Percentiles rank a stretch among this genome's conserved stretches.
These are phyloP conservation scores for Dactylellina haptotyla DNA, from an alignment of 2,329 filamentous ascomycete species.

Conservation along the genomic window DNA sequence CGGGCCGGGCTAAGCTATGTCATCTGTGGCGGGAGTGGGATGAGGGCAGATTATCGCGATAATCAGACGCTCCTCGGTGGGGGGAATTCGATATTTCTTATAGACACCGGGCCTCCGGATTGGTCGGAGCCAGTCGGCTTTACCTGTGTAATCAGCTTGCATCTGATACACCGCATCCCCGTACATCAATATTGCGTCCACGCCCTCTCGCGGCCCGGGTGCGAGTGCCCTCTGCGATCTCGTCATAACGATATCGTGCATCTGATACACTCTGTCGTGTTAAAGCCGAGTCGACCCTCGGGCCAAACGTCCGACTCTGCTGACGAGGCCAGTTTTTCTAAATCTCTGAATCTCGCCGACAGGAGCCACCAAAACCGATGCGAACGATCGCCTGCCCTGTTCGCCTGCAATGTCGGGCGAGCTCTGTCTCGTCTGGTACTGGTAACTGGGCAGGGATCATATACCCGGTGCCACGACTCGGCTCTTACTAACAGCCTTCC, in stretches of 20 bases:
- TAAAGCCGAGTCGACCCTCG: conserved; percentile 29
- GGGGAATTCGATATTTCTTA: not conserved
- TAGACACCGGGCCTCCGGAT: not conserved
- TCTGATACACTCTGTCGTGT: conserved; percentile 1
- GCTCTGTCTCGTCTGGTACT: conserved; percentile 2
- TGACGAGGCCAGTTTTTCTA: not conserved
- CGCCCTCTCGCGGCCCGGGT: conserved; percentile 22
- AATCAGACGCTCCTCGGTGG: conserved; percentile 13
- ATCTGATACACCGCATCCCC: conserved; percentile 11
- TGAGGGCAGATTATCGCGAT: conserved; percentile 35
- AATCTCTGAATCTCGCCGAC: conserved; percentile 20
- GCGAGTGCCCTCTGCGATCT: conserved; percentile 14
- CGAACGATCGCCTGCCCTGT: not conserved
- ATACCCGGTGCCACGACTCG: conserved; percentile 34
- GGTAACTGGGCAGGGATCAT: not conserved
- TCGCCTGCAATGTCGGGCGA: not conserved
- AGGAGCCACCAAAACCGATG: too few species aligned
- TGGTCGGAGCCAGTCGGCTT: conserved; percentile 39
- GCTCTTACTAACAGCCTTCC: not conserved
- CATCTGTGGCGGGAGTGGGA: not conserved
- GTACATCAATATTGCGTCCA: too few species aligned
- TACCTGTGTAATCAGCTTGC: conserved; percentile 34
- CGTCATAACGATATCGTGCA: too few species aligned
- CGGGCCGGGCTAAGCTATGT: too few species aligned
- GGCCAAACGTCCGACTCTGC: conserved; percentile 7